Base-by-base conservation (phyloP, 202 grass and related monocot species). In the Panicum virgatum region DNA sequence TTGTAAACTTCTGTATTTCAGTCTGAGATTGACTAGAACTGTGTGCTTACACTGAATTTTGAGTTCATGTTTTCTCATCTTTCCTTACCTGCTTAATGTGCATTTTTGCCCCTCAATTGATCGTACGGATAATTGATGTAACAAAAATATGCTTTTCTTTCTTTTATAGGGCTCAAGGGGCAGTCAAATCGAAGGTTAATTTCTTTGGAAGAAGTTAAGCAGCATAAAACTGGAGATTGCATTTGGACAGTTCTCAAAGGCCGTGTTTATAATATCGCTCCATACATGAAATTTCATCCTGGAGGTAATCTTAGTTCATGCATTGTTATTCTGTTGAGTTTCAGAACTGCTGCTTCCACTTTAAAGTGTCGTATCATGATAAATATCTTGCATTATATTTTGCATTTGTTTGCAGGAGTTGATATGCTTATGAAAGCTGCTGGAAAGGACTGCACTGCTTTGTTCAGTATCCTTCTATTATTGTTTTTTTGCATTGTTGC, bases 221-320 rank as follows among this genome's bases (percentile, higher is more conserved):
- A 95, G 27, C 90, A 98, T 76, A 95, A 90, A 87, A 79, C 88
- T 44, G 90, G 89, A 52, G 92, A 88, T 57, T 85, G 80, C 63
- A 86, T 98, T 60, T 98, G 92, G 92, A 98, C 95, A 18, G 86
- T 98, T 86, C 76, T 98, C 30, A 98, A 98, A 88, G 95, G 95
- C 22, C 92, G 80, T 32, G 96, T 98, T 16, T 98, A 98, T 53
- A 95, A 98, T 69, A 91, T 98, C 79, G 90, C 85, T 79, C 92
- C 96, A 9, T 98, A 98, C 71, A 90, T 98, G 88, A 98, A 98
- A 86, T 98, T 95, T 79, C 96, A 95, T 88, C 96, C 92, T 52
- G 96, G 96, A 93, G 96, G 92, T 98, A 88, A 44, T 25, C 15
- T 43, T 25, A 76, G 52, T 0, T 71, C 10, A 2, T 47, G 1